phyloP scores from a whole-genome alignment of 2,329 filamentous ascomycete genomes.

The Lasiodiplodia hormozganensis region DNA sequence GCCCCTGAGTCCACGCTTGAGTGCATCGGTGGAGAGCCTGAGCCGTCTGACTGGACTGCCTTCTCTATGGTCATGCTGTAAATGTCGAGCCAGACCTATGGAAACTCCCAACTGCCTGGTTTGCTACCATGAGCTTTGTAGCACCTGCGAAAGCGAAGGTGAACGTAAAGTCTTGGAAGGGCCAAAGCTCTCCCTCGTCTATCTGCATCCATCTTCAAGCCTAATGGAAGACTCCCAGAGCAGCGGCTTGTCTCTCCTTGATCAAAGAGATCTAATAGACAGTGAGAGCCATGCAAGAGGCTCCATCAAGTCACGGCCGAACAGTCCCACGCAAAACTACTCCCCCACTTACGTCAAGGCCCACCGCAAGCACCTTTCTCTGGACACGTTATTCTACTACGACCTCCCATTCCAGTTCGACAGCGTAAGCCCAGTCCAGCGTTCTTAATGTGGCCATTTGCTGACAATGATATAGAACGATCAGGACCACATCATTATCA shows the following conservation, averaged over 20 bases:
- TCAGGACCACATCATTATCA: slow-evolving; percentile 13
- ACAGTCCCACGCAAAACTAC: slow-evolving; percentile 5
- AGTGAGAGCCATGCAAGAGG: background rate
- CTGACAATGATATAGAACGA: slow-evolving; percentile 3
- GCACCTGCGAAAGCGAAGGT: slow-evolving; percentile 6
- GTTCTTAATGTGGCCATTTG: background rate
- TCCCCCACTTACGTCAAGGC: background rate
- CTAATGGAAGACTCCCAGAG: background rate
- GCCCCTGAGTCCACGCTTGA: background rate
- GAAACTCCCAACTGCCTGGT: slow-evolving; percentile 19
- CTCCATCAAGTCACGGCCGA: slow-evolving; percentile 3
- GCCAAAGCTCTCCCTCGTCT: slow-evolving; percentile 8
- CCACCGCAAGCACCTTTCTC: slow-evolving; percentile 16
- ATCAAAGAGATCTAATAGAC: background rate
- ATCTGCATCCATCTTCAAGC: background rate
- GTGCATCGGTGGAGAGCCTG: slow-evolving; percentile 1
- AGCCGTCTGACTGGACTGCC: background rate
- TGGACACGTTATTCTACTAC: slow-evolving; percentile 26
- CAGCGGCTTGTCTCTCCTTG: background rate
- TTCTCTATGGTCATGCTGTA: slow-evolving; percentile 20
- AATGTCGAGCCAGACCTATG: slow-evolving; percentile 25
- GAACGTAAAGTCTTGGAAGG: background rate
- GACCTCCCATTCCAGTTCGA: slow-evolving; percentile 24
- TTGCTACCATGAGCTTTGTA: slow-evolving; percentile 23
- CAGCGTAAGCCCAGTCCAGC: background rate